phyloP scores from a whole-genome alignment of 73 alveolate genomes.

The Halteria grandinella region DNA sequence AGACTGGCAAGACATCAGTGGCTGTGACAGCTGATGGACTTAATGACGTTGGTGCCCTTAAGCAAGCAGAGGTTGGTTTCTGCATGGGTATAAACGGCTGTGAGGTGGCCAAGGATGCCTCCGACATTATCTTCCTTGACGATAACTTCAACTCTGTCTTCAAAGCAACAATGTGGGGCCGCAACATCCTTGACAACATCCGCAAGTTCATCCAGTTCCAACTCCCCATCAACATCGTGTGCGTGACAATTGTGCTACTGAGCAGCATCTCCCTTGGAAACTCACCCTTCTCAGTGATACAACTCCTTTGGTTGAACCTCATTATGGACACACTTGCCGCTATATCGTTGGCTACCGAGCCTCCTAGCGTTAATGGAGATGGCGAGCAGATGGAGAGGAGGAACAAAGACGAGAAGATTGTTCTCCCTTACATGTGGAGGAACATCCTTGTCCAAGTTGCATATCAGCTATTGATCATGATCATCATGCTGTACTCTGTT shows the following conservation, averaged over 20 bases:
- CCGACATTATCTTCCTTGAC: conserved; percentile 92
- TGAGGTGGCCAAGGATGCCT: conserved; percentile 97
- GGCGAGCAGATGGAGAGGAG: conserved; percentile 76
- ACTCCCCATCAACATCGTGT: conserved; percentile 92
- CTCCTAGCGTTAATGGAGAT: conserved; percentile 79
- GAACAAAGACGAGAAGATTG: conserved; percentile 80
- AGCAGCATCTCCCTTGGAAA: conserved; percentile 90
- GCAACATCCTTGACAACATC: conserved; percentile 95
- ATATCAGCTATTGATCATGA: conserved; percentile 60
- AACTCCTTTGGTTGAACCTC: conserved; percentile 92
- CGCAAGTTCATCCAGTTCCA: conserved; percentile 93
- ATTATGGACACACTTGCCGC: conserved; percentile 93
- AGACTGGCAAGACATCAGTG: conserved; percentile 81
- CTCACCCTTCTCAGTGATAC: conserved; percentile 90
- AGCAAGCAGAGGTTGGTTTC: conserved; percentile 97
- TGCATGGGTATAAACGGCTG: conserved; percentile 98
- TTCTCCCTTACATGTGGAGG: conserved; percentile 79
- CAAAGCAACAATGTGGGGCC: conserved; percentile 92
- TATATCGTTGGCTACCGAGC: conserved; percentile 89
- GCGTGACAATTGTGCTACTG: conserved; percentile 80
- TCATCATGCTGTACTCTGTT: conserved; percentile 55
- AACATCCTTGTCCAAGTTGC: conserved; percentile 69
- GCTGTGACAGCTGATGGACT: conserved; percentile 99
- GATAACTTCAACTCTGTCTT: conserved; percentile 95
- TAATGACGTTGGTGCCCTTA: conserved; percentile 97